Percentiles rank a stretch among this genome's conserved stretches.
Conservation (phyloP, 2,329 filamentous ascomycete genomes). For the Penicillium decumbens region DNA sequence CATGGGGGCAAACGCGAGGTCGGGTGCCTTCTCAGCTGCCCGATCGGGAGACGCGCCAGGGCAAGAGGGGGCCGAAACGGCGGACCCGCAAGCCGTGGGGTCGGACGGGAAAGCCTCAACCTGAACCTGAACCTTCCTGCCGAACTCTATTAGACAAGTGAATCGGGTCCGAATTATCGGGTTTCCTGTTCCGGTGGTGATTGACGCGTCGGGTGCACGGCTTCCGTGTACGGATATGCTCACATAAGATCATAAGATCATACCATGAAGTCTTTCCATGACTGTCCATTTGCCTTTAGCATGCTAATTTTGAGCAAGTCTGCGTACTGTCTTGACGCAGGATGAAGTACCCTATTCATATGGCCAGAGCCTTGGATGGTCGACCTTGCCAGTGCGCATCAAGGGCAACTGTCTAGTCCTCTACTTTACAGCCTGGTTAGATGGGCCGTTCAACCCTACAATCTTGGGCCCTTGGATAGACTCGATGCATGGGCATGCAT, state of each 20-base stretch:
- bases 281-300: neutral
- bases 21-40: constrained; percentile 5
- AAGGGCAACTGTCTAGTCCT: neutral
- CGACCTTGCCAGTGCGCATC: neutral
- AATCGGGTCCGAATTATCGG: neutral
- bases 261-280: neutral
- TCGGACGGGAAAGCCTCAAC: constrained; percentile 21
- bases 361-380: neutral
- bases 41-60: constrained; percentile 8
- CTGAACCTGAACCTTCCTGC: neutral
- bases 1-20: constrained; percentile 8
- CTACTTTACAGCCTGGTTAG: neutral
- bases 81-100: constrained; percentile 15
- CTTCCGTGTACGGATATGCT: neutral
- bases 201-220: neutral
- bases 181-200: neutral
- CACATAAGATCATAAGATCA: neutral
- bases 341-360: neutral
- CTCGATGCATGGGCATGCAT: too few relatives aligned
- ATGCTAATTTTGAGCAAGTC: neutral
- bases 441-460: neutral
- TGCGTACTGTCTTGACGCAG: neutral
- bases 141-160: neutral
- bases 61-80: constrained; percentile 19
- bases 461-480: too few relatives aligned